A percentile compares a stretch with the other conserved stretches of the same genome.
Conservation (phyloP, 495 filamentous ascomycete species). For the Cercophora samala region DNA sequence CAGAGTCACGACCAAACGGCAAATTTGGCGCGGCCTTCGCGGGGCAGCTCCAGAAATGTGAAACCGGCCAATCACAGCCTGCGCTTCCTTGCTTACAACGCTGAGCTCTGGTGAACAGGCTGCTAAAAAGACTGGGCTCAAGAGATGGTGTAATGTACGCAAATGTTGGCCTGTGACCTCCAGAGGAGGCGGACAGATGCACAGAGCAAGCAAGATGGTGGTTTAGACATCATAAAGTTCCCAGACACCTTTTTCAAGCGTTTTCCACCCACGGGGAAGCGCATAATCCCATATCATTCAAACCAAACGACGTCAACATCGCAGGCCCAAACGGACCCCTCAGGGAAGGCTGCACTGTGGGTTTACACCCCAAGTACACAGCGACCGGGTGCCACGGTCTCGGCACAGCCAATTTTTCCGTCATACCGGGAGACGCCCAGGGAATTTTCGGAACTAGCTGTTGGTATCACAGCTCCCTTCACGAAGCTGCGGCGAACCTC, state of each 20-base stretch:
- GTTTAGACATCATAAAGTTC: neutral
- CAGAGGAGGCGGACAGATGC: neutral
- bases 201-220: neutral
- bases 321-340: neutral
- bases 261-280: neutral
- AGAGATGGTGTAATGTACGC: neutral
- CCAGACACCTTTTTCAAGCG: neutral
- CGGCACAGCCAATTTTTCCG: conserved; percentile 37
- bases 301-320: neutral
- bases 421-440: conserved; percentile 29
- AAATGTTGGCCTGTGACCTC: neutral
- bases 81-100: conserved; percentile 22
- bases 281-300: neutral
- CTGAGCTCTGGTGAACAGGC: neutral
- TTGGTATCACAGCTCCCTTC: conserved; percentile 26
- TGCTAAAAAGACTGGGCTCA: conserved; percentile 11
- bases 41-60: conserved; percentile 21
- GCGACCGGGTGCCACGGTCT: conserved; percentile 17
- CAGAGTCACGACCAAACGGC: conserved; percentile 16
- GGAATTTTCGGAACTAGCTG: conserved; percentile 37
- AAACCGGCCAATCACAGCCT: conserved; percentile 20
- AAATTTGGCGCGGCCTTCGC: conserved; percentile 22
- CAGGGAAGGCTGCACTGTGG: conserved; percentile 4
- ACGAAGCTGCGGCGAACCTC: conserved; percentile 31
- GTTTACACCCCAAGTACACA: neutral